These are phyloP conservation scores for Fragaria nilgerrensis DNA, from an alignment of 306 rosid species.

Conservation along the genomic window DNA sequence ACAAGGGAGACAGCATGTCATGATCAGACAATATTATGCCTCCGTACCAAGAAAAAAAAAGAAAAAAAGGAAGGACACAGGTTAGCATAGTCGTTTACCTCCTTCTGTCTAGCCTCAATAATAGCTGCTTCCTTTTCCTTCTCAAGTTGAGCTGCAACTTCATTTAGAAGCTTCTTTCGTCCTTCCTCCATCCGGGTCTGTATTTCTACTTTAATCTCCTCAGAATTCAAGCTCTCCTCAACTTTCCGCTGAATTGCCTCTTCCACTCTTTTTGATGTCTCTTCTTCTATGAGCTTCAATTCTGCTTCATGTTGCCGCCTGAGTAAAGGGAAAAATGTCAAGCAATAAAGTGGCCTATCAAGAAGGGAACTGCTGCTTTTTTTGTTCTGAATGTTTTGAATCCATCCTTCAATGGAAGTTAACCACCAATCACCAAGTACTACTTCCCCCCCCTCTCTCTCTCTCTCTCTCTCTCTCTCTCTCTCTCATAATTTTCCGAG, in stretches of 20 bases:
- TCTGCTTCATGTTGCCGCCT: slow-evolving; percentile 80
- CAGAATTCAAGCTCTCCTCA: slow-evolving; percentile 71
- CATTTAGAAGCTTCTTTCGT: slow-evolving; percentile 55
- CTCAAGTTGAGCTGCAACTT: slow-evolving; percentile 75
- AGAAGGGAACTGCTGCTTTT: slow-evolving; percentile 24
- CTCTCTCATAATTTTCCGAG: slow-evolving; percentile 29
- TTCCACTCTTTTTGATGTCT: slow-evolving; percentile 72
- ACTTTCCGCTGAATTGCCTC: slow-evolving; percentile 69
- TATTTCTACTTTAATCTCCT: slow-evolving; percentile 57
- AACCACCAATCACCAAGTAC: slow-evolving; percentile 29
- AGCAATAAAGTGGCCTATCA: slow-evolving; percentile 41
- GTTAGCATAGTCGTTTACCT: slow-evolving; percentile 42
- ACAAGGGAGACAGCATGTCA: background rate
- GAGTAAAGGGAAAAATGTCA: slow-evolving; percentile 33
- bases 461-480: background rate
- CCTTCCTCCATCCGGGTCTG: slow-evolving; percentile 76
- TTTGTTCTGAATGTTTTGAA: slow-evolving; percentile 28
- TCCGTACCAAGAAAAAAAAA: background rate
- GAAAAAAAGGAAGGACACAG: background rate
- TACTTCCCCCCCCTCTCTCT: slow-evolving; percentile 11
- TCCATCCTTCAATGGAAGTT: slow-evolving; percentile 26
- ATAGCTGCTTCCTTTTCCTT: slow-evolving; percentile 90
- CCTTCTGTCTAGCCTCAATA: slow-evolving; percentile 76
- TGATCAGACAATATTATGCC: background rate
- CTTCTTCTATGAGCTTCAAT: slow-evolving; percentile 70